phyloP scores from a whole-genome alignment of 768 basidiomycete species.

The Pleurotus eryngii region DNA sequence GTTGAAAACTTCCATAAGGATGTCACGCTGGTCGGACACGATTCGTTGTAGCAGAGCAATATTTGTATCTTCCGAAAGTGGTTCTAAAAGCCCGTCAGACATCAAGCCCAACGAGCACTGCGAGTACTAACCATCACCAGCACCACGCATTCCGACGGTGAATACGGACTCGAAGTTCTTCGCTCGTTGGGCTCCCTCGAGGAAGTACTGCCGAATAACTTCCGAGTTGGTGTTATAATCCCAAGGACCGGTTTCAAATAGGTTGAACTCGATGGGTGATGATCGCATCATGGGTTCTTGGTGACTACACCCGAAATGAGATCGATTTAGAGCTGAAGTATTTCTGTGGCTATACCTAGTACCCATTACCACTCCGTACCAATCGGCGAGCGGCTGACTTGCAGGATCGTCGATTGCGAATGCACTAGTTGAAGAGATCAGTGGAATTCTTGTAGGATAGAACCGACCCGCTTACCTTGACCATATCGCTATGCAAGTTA shows the following conservation, averaged over 20 bases:
- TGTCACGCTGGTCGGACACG: constrained; percentile 57
- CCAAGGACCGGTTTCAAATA: constrained; percentile 58
- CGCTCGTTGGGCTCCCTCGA: constrained; percentile 54
- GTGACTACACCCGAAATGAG: constrained; percentile 34
- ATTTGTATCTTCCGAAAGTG: constrained; percentile 47
- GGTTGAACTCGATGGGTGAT: constrained; percentile 61
- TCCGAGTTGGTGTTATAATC: constrained; percentile 55
- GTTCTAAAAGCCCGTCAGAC: constrained; percentile 29
- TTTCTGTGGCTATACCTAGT: constrained; percentile 41
- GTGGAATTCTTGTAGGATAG: not conserved
- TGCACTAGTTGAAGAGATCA: constrained; percentile 26
- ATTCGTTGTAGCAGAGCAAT: constrained; percentile 53
- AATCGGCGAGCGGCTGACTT: constrained; percentile 62
- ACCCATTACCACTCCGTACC: constrained; percentile 69
- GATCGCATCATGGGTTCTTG: constrained; percentile 77
- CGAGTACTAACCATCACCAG: constrained; percentile 41
- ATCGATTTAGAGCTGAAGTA: not conserved
- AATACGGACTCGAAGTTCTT: constrained; percentile 59
- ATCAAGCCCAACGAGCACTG: not conserved
- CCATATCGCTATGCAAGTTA: constrained; percentile 34
- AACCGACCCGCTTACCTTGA: constrained; percentile 24
- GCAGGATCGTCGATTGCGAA: constrained; percentile 57
- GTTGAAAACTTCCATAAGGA: constrained; percentile 51
- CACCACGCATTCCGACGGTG: constrained; percentile 70
- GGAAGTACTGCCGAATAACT: constrained; percentile 60